Percentiles rank a stretch among this genome's conserved stretches.
phyloP scores from a whole-genome alignment of 2,329 filamentous ascomycete species.

The Teratosphaeria gauchensis region DNA sequence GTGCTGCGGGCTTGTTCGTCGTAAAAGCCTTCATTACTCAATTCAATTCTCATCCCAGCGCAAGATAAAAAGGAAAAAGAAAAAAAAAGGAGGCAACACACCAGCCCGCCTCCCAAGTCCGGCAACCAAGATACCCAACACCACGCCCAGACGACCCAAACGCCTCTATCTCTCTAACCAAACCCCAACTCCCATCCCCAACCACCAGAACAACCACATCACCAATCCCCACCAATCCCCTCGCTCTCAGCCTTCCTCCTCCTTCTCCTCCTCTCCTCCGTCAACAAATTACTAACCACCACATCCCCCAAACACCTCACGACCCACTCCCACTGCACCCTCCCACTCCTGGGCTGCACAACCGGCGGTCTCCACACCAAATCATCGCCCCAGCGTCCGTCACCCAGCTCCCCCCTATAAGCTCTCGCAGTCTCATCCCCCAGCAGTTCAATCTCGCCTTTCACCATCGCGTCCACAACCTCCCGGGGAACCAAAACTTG shows the following conservation, averaged over 20 bases:
- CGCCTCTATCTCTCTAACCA: not conserved
- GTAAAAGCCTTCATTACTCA: no score
- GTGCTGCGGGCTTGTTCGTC: no score
- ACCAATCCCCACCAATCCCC: not conserved
- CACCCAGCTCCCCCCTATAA: not conserved
- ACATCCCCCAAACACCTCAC: not conserved
- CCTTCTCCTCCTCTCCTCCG: not conserved
- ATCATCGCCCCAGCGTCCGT: not conserved
- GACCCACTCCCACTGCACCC: not conserved
- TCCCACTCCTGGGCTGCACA: not conserved
- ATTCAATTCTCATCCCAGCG: no score
- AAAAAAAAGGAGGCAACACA: no score
- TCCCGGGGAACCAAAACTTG: conserved; percentile 17
- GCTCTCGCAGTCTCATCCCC: conserved; percentile 11
- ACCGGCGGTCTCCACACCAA: not conserved
- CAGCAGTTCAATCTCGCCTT: conserved; percentile 21
- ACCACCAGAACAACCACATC: not conserved
- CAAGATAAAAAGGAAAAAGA: no score
- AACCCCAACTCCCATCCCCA: not conserved
- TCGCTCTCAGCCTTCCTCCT: not conserved
- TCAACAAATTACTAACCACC: not conserved
- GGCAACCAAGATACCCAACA: not conserved
- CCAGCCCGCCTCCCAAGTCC: no score
- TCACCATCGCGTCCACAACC: conserved; percentile 14
- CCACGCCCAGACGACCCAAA: not conserved